Base-by-base conservation (phyloP, 306 rosid genomes). In the Cajanus cajan region DNA sequence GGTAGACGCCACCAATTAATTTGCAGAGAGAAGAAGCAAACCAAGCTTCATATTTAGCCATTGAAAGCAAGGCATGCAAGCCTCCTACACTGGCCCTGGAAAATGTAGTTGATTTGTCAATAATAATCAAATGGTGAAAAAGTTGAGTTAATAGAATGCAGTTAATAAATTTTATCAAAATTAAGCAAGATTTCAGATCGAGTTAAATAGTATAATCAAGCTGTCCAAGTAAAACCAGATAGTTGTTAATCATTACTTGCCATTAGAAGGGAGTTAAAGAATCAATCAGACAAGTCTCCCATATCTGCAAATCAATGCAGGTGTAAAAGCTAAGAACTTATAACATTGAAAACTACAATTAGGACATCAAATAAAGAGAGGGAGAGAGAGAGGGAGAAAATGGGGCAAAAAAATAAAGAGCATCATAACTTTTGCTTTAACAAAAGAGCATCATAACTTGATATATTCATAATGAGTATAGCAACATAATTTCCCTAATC, bases 31-130 rank as follows among this genome's bases (percentile, higher is more conserved):
- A 59, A 70, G 85, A 41, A 77, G 83, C 89, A 80, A 82, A 82
- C 89, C 87, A 72, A 83, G 64, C 70, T 71, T 76, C 85, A 71
- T 65, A 85, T 36, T 82, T 83, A 86, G 69, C 85, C 89, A 82
- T 86, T 83, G 83, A 85, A 83, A 86, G 85, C 87, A 86, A 82
- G 87, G 85, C 85, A 83, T 70, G 86, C 77, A 80, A 78, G 87
- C 89, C 86, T 71, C 82, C 81, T 68, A 86, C 76, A 65, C 54
- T 80, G 85, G 87, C 89, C 87, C 89, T 86, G 89, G 87, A 80
- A 86, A 86, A 83, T 83, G 80, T 51, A 59, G 84, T 39, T 63
- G 78, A 83, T 71, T 71, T 75, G 72, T 86, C 82, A 86, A 86
- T 84, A 74, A 68, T 50, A 68, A 67, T 62, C 74, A 69, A 74